A percentile compares a stretch with the other conserved stretches of the same genome.
phyloP scores from a whole-genome alignment of 306 rosid species.

The Cyamopsis tetragonoloba region DNA sequence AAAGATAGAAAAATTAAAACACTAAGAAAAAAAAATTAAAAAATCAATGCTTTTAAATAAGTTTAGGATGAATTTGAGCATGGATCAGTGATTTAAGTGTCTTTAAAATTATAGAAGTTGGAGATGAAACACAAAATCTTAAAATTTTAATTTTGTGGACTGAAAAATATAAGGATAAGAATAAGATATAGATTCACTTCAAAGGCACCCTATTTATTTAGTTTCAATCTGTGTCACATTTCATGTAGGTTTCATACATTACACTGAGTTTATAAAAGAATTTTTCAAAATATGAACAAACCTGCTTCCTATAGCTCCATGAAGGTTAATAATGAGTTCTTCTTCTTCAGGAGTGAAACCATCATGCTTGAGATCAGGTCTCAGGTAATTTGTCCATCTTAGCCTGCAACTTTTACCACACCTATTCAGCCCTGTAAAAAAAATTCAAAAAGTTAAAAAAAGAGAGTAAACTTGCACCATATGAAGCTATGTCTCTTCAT shows the following conservation, averaged over 20 bases:
- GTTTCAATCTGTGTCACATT: neutral
- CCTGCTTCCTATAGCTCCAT: conserved; percentile 93
- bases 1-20: too few relatives aligned
- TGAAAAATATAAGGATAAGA: too few relatives aligned
- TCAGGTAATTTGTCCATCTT: conserved; percentile 91
- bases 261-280: neutral
- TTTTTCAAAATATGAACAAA: neutral
- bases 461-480: neutral
- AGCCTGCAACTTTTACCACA: conserved; percentile 95
- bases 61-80: too few relatives aligned
- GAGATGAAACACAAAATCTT: too few relatives aligned
- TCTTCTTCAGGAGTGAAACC: conserved; percentile 83
- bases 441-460: neutral
- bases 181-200: neutral
- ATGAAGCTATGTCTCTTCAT: neutral
- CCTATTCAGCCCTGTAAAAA: conserved; percentile 76
- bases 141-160: too few relatives aligned
- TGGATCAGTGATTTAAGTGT: too few relatives aligned
- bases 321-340: conserved; percentile 73
- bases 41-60: too few relatives aligned
- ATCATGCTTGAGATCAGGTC: conserved; percentile 92
- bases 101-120: too few relatives aligned
- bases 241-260: conserved; percentile 12
- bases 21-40: too few relatives aligned
- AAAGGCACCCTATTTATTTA: neutral